These are phyloP conservation scores for Venturia nashicola DNA, from an alignment of 2,329 filamentous ascomycete species.

Conservation along the genomic window DNA sequence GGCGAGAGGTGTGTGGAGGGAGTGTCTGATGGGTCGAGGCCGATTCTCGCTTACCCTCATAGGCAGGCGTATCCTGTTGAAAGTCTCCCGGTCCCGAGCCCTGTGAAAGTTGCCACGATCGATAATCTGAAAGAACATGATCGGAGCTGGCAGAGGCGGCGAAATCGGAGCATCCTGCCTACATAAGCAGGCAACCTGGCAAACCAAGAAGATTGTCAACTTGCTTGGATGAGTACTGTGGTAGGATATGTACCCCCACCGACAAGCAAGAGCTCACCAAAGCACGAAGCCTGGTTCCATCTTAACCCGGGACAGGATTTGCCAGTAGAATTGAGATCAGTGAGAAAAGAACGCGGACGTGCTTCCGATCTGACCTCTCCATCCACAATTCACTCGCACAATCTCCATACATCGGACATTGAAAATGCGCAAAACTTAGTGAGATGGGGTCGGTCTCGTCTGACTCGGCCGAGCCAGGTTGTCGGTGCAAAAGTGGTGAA, in stretches of 20 bases:
- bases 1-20: no score
- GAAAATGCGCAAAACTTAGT: not conserved
- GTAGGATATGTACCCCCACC: not conserved
- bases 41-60: not conserved
- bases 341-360: not conserved
- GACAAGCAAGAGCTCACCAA: not conserved
- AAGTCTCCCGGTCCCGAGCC: not conserved
- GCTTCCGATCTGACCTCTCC: not conserved
- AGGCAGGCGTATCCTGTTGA: not conserved
- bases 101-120: not conserved
- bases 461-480: not conserved
- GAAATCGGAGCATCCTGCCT: not conserved
- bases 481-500: not conserved
- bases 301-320: not conserved
- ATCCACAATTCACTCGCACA: not conserved
- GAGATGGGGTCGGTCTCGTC: not conserved
- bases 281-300: not conserved
- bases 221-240: not conserved
- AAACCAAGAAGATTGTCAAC: not conserved
- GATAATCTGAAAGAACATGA: not conserved
- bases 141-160: not conserved
- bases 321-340: not conserved
- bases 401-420: not conserved
- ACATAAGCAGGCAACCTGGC: not conserved
- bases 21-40: no score